Conservation (phyloP, 768 basidiomycete genomes). For the Trametes cinnabarina region DNA sequence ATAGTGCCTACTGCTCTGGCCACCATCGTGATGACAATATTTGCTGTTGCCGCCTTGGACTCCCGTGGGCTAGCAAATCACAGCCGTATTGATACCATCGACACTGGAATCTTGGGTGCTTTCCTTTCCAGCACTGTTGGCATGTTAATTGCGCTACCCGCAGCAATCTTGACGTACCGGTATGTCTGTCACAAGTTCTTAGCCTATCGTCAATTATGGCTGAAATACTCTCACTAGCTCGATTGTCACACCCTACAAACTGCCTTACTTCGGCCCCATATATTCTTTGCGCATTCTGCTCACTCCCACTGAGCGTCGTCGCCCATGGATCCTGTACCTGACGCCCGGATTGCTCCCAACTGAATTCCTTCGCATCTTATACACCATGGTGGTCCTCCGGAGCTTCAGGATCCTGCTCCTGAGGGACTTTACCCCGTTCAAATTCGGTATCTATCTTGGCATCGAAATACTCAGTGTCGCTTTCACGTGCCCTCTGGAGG, state of each 20-base stretch:
- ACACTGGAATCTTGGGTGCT: constrained; percentile 55
- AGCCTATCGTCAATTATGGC: background rate
- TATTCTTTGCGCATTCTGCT: constrained; percentile 67
- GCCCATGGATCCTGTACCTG: constrained; percentile 77
- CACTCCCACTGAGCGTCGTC: constrained; percentile 76
- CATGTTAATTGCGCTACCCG: constrained; percentile 66
- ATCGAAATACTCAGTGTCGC: constrained; percentile 55
- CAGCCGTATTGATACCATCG: constrained; percentile 62
- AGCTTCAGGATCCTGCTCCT: constrained; percentile 53
- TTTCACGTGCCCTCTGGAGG: constrained; percentile 74
- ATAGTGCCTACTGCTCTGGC: constrained; percentile 49
- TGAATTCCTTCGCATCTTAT: constrained; percentile 44
- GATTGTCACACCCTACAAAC: constrained; percentile 77
- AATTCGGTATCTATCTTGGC: constrained; percentile 53
- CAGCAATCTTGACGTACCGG: constrained; percentile 76
- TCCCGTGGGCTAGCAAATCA: constrained; percentile 54
- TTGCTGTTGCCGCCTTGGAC: constrained; percentile 59
- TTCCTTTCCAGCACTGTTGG: constrained; percentile 62
- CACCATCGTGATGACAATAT: constrained; percentile 53
- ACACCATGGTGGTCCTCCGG: constrained; percentile 43
- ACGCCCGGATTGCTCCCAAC: constrained; percentile 64
- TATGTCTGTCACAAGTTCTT: constrained; percentile 30
- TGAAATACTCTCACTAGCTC: constrained; percentile 44
- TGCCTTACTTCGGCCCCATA: constrained; percentile 59
- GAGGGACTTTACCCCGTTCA: constrained; percentile 47